A percentile compares a stretch with the other conserved stretches of the same genome.
Conservation (phyloP, 2,329 filamentous ascomycete species). For the Aspergillus clavatus region DNA sequence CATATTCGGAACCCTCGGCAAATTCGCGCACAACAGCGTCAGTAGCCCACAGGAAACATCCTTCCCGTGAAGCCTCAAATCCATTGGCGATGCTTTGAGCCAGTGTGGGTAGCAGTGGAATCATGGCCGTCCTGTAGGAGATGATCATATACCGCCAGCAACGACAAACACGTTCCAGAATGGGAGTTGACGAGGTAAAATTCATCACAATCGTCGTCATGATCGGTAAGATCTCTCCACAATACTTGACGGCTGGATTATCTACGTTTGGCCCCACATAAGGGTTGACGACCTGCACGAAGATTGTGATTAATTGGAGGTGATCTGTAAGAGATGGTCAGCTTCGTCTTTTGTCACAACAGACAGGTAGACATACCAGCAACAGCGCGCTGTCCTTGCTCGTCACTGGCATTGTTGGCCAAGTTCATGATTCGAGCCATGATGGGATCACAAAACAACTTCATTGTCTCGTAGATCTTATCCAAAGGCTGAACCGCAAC, state of each 20-base stretch:
- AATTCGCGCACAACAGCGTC: slow-evolving; percentile 94
- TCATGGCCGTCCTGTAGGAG: slow-evolving; percentile 85
- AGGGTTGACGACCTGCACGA: slow-evolving; percentile 73
- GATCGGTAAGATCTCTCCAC: slow-evolving; percentile 86
- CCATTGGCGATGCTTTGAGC: slow-evolving; percentile 83
- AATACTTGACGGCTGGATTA: slow-evolving; percentile 93
- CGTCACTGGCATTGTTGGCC: slow-evolving; percentile 77
- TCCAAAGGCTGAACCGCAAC: slow-evolving; percentile 77
- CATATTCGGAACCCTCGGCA: slow-evolving; percentile 79
- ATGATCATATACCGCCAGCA: slow-evolving; percentile 98
- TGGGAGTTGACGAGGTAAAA: slow-evolving; percentile 79
- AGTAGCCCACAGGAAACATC: slow-evolving; percentile 98
- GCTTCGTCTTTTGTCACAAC: background rate
- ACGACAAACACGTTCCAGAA: slow-evolving; percentile 87
- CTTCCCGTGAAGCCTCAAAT: slow-evolving; percentile 80
- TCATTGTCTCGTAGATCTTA: slow-evolving; percentile 78
- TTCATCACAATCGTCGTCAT: slow-evolving; percentile 80
- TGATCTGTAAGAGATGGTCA: slow-evolving; percentile 57
- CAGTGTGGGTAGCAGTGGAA: slow-evolving; percentile 75
- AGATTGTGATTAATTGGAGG: slow-evolving; percentile 85
- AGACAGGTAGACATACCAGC: slow-evolving; percentile 54
- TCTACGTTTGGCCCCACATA: slow-evolving; percentile 66
- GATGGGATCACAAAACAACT: slow-evolving; percentile 88
- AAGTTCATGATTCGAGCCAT: slow-evolving; percentile 79
- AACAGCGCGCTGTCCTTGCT: slow-evolving; percentile 77